Conservation (phyloP, 2,329 filamentous ascomycete species). For the Fusarium continuum region DNA sequence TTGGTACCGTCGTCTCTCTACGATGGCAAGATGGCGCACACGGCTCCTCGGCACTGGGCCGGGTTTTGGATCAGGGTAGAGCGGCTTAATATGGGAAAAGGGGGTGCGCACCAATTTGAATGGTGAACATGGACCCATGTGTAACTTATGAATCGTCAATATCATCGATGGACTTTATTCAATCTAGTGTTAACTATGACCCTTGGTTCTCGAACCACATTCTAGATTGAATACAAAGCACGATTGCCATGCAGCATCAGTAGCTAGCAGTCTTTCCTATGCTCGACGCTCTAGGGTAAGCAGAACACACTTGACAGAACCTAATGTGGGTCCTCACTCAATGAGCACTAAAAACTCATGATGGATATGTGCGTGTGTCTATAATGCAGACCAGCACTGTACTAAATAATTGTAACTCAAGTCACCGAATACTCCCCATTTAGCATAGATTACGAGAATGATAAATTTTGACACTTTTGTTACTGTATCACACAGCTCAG, state of each 20-base stretch:
- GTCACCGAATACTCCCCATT: no score
- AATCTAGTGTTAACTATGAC: no score
- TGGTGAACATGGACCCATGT: not conserved
- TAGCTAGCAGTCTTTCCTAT: no score
- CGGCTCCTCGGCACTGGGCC: slow-evolving; percentile 1
- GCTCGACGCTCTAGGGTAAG: not conserved
- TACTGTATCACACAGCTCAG: slow-evolving; percentile 12
- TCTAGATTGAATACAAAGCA: not conserved
- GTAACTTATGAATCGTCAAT: slow-evolving; percentile 4
- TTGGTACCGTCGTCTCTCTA: not conserved
- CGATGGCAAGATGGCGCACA: slow-evolving; percentile 17
- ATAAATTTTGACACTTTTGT: slow-evolving; percentile 6
- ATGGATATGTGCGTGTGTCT: not conserved
- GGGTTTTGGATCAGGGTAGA: slow-evolving; percentile 6
- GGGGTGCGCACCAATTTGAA: not conserved
- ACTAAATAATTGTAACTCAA: no score
- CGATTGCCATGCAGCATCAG: no score
- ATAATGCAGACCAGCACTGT: not conserved
- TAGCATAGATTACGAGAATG: not conserved
- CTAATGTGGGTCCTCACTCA: not conserved
- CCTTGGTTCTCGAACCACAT: no score
- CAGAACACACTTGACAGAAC: not conserved
- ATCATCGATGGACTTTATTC: slow-evolving; percentile 1
- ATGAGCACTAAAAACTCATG: not conserved
- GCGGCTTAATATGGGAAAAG: slow-evolving; percentile 4